A percentile compares a stretch with the other conserved stretches of the same genome.
phyloP scores from a whole-genome alignment of 306 rosid genomes.

The Glycyrrhiza uralensis region DNA sequence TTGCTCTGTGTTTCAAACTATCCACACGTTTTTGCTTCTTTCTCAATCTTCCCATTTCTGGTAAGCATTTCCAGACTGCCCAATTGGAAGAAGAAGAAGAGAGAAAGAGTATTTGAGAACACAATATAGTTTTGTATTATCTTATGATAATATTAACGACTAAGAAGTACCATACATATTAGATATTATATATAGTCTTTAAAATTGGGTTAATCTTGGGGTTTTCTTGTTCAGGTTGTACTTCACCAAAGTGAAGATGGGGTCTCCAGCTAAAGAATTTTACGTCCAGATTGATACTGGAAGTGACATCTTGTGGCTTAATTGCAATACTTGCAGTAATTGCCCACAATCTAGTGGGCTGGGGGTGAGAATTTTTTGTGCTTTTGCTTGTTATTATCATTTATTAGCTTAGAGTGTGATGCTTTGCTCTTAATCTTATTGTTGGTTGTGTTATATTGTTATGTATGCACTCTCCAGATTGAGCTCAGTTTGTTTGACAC shows the following conservation, averaged over 20 bases:
- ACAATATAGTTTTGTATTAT: neutral
- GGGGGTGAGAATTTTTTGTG: conserved; percentile 49
- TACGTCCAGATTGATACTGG: conserved; percentile 92
- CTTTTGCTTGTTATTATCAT: neutral
- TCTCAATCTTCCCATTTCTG: neutral
- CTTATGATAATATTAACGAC: neutral
- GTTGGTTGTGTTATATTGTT: conserved; percentile 13
- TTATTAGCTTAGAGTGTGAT: conserved; percentile 13
- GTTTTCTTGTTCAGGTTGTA: conserved; percentile 62
- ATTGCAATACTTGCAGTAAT: conserved; percentile 74
- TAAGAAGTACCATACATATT: neutral
- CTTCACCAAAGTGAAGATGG: conserved; percentile 86
- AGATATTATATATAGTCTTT: neutral
- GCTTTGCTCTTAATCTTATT: conserved; percentile 10
- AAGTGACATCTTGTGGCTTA: conserved; percentile 91
- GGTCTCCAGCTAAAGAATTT: conserved; percentile 92
- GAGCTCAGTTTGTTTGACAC: conserved; percentile 75
- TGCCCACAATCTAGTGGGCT: conserved; percentile 87
- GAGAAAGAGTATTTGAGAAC: neutral
- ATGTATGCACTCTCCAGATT: conserved; percentile 68
- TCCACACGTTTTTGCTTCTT: neutral
- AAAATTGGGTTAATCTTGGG: conserved; percentile 27
- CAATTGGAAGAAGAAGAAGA: conserved; percentile 4
- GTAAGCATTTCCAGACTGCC: conserved; percentile 12
- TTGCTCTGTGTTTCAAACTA: conserved; percentile 6